A percentile compares a stretch with the other conserved stretches of the same genome.
Evolutionary conservation across 305 asterid genomes (phyloP).

Genomic region (Withania somnifera): DNA sequence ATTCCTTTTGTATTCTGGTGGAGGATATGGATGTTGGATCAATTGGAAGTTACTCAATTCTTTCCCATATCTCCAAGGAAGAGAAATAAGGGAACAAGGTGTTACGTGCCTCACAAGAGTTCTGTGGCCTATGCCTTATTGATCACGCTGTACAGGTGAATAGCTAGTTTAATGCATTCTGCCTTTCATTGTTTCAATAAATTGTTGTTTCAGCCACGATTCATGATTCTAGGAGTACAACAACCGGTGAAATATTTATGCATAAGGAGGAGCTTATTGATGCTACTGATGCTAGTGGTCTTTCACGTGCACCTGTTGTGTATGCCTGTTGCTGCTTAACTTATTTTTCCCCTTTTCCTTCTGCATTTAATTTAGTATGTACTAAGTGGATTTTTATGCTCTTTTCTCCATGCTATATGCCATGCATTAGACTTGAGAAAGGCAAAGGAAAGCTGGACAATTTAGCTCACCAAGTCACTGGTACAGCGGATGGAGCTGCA

Average conservation of each 20-base stretch:
- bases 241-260: conserved; percentile 61
- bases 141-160: conserved; percentile 71
- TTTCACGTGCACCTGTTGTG: conserved; percentile 75
- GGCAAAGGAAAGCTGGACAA: conserved; percentile 71
- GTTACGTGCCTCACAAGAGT: conserved; percentile 84
- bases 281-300: conserved; percentile 87
- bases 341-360: neutral
- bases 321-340: conserved; percentile 13
- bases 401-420: neutral
- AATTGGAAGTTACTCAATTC: neutral
- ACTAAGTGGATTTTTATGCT: neutral
- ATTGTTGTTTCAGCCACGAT: neutral
- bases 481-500: conserved; percentile 96
- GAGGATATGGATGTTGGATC: conserved; percentile 2
- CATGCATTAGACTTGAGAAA: conserved; percentile 55
- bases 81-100: conserved; percentile 41
- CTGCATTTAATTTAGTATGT: neutral
- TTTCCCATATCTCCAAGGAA: conserved; percentile 32
- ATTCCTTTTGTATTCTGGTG: neutral
- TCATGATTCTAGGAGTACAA: conserved; percentile 36
- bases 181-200: neutral
- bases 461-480: conserved; percentile 79
- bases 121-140: conserved; percentile 83
- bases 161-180: neutral
- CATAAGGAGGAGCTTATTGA: conserved; percentile 73